Evolutionary conservation across 1,284 basidiomycete genomes (phyloP).

Genomic region (Austropuccinia psidii): DNA sequence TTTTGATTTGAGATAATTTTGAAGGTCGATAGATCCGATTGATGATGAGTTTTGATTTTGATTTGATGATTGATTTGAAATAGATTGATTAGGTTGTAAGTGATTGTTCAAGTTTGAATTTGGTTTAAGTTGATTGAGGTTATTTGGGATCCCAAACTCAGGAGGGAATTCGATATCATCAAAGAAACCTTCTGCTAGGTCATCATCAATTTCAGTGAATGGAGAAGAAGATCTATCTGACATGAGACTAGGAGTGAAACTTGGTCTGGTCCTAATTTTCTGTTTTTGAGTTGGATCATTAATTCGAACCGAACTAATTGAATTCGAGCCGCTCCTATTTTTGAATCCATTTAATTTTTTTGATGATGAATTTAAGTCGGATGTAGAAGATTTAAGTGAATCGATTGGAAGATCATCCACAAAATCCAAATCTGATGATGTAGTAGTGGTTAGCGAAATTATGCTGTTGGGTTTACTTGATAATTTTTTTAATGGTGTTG

Average conservation of each 20-base stretch:
- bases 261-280: slow-evolving; percentile 18
- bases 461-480: slow-evolving; percentile 2
- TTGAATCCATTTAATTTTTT: background rate
- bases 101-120: background rate
- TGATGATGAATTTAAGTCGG: background rate
- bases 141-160: slow-evolving; percentile 33
- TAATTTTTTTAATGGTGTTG: background rate
- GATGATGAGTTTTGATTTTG: background rate
- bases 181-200: slow-evolving; percentile 32
- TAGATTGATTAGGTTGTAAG: background rate
- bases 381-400: slow-evolving; percentile 4
- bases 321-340: no score
- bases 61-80: background rate
- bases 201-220: slow-evolving; percentile 31
- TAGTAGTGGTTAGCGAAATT: background rate
- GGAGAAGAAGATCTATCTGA: slow-evolving; percentile 31
- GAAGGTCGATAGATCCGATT: slow-evolving; percentile 6
- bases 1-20: slow-evolving; percentile 1
- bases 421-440: slow-evolving; percentile 1
- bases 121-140: slow-evolving; percentile 9
- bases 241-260: slow-evolving; percentile 35
- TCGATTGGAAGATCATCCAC: background rate
- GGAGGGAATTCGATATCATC: slow-evolving; percentile 37
- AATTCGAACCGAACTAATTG: background rate
- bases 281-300: slow-evolving; percentile 11